Percentiles rank a stretch among this genome's conserved stretches.
Evolutionary conservation across 1,284 basidiomycete species (phyloP).

Genomic region (Entoloma clypeatum): DNA sequence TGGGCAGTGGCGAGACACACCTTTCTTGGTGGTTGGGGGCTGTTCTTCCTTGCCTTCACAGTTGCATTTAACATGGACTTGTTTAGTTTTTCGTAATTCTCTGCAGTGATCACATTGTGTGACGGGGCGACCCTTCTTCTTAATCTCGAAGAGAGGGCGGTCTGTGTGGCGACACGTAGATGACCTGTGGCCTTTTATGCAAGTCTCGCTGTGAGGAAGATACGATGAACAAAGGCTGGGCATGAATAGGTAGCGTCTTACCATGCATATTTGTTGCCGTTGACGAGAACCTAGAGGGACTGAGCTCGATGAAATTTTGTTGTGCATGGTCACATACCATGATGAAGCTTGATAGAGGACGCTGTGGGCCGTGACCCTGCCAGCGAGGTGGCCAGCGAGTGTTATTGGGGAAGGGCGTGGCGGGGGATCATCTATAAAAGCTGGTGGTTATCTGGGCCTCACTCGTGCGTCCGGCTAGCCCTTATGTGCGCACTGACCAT

Average conservation of each 20-base stretch:
- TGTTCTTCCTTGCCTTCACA: slow-evolving; percentile 45
- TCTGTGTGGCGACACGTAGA: slow-evolving; percentile 81
- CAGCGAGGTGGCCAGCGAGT: no score
- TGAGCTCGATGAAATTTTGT: no score
- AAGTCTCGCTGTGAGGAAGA: slow-evolving; percentile 60
- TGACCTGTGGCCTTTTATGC: slow-evolving; percentile 86
- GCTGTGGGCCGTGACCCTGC: no score
- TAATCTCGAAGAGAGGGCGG: slow-evolving; percentile 79
- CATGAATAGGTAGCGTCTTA: slow-evolving; percentile 27
- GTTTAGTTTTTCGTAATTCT: slow-evolving; percentile 69
- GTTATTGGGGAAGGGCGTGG: no score
- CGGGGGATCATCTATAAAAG: no score
- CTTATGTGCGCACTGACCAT: no score
- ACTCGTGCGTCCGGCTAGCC: no score
- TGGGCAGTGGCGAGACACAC: slow-evolving; percentile 34
- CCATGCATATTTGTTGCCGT: slow-evolving; percentile 83
- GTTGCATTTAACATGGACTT: slow-evolving; percentile 70
- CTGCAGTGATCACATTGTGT: slow-evolving; percentile 81
- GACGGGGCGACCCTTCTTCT: slow-evolving; percentile 82
- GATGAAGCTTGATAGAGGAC: no score
- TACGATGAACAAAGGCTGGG: slow-evolving; percentile 5
- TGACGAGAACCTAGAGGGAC: slow-evolving; percentile 65
- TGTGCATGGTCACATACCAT: no score
- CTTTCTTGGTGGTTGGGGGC: slow-evolving; percentile 46
- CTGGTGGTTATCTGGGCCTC: no score